Conservation (phyloP, 768 basidiomycete species). For the Tulasnella calospora region DNA sequence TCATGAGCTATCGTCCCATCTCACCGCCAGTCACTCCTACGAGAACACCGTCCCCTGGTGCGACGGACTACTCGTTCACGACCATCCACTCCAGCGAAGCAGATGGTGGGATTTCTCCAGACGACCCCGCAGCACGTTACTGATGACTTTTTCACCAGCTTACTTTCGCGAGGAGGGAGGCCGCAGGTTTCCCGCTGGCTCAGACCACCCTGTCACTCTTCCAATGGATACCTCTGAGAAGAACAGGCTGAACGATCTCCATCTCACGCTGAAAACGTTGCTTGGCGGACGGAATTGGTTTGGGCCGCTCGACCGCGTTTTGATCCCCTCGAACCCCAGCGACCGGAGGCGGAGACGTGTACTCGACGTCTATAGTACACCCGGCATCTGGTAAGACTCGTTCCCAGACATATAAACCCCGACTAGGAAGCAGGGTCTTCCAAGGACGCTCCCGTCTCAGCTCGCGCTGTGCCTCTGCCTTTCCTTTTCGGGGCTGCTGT, state of each 20-base stretch:
- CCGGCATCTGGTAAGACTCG: conserved; percentile 23
- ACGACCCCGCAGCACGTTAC: not conserved
- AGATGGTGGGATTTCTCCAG: conserved; percentile 6
- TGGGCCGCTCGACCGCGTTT: conserved; percentile 17
- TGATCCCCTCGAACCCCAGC: conserved; percentile 6
- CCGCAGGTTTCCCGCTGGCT: conserved; percentile 23
- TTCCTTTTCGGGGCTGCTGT: not conserved
- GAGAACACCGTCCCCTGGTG: conserved; percentile 21
- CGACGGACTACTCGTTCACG: conserved; percentile 23
- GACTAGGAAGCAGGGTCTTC: conserved; percentile 5
- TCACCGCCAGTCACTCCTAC: conserved; percentile 17
- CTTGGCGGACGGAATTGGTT: conserved; percentile 22
- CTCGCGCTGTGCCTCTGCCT: not conserved
- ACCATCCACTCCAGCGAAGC: conserved; percentile 26
- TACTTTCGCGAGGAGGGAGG: conserved; percentile 26
- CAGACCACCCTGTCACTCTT: conserved; percentile 21
- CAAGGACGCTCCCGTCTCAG: not conserved
- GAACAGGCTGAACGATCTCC: conserved; percentile 15
- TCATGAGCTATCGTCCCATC: conserved; percentile 10
- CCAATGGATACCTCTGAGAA: conserved; percentile 18
- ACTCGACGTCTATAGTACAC: conserved; percentile 25
- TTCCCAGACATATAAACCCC: not conserved
- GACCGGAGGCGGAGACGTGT: conserved; percentile 21
- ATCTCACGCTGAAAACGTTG: conserved; percentile 18
- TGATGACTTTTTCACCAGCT: conserved; percentile 5